These are phyloP conservation scores for Lachnellula arida DNA, from an alignment of 2,329 filamentous ascomycete genomes.

Conservation along the genomic window DNA sequence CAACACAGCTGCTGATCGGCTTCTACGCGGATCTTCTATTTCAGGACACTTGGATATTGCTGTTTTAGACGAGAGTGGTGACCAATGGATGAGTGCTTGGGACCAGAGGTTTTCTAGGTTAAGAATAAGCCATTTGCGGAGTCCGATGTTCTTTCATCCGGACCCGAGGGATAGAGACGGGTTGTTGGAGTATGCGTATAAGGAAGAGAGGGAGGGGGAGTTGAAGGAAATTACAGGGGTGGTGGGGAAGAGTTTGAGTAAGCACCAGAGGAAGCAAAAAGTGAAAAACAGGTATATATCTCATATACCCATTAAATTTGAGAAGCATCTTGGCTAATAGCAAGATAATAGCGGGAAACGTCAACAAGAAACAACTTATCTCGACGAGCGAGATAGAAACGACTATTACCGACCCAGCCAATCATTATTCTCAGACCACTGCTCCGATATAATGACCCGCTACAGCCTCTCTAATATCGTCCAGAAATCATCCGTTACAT, in stretches of 20 bases:
- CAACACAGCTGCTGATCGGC: constrained; percentile 34
- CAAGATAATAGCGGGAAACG: constrained; percentile 33
- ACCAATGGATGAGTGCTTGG: constrained; percentile 68
- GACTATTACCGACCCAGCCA: too few relatives aligned
- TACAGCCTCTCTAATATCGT: constrained; percentile 52
- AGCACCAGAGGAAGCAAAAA: constrained; percentile 68
- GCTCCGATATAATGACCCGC: constrained; percentile 63
- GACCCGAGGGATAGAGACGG: constrained; percentile 73
- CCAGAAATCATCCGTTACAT: too few relatives aligned
- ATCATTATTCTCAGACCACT: too few relatives aligned
- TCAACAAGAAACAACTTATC: constrained; percentile 20
- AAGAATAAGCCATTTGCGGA: constrained; percentile 67
- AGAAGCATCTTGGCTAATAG: neutral
- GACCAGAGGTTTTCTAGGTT: constrained; percentile 63
- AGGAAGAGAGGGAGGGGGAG: constrained; percentile 54
- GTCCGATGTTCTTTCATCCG: constrained; percentile 79
- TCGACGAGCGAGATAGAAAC: constrained; percentile 59
- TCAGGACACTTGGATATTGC: constrained; percentile 39
- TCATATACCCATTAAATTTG: neutral
- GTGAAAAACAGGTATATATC: constrained; percentile 40
- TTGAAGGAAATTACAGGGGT: constrained; percentile 67
- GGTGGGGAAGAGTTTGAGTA: constrained; percentile 74
- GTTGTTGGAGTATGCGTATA: constrained; percentile 63
- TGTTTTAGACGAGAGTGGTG: constrained; percentile 62
- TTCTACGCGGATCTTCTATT: constrained; percentile 17